Evolutionary conservation across 1,284 basidiomycete species (phyloP), one percentile per base, ranked within the genome.

Genomic region (Ceratobasidium sp.): DNA sequence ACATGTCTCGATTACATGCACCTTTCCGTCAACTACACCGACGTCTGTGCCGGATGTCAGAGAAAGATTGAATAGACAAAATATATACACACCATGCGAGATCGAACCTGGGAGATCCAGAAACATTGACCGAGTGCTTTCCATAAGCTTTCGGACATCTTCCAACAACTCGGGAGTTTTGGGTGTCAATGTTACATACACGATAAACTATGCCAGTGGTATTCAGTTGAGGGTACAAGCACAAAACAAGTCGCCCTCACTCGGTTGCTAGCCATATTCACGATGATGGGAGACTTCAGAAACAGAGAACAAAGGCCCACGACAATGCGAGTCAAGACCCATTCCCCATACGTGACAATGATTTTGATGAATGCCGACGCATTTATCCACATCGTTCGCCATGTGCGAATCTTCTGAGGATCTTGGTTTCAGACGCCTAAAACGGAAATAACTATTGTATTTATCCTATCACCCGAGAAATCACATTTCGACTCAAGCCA

Each of bases 1-100:
- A 69, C 64, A 69, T 18, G 64, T 69, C 21, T 69, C 64, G 30
- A 69, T 69, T 14, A 69, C 52, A 57, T 69, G 64, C 26, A 69
- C 64, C 41, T 69, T 69, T 43, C 64, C 64, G 21, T 57, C 64
- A 2, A 48, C 52, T 18, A 69, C 64, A 16, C 64, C 64, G 16
- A 69, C 64, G 39, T 69, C 64, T 69, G 26, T 10, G 43, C 4
- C 3, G n/a, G 28, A 3, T n/a, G 21, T 39, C 30, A 26, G 21
- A 10, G 6, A 2, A 28, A 32, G 36, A 30, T 12, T 55, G 12
- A 8, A 39, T 21, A n/a, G 16, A n/a, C 16, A 21, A n/a, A 2
- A 14, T 43, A 6, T 21, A 18, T 59, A 45, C 64, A 1, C 28
- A 43, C 64, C 64, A n/a, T 69, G 64, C 12, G 64, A 69, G 23